These are phyloP conservation scores for Chlamydomonas asymmetrica DNA, from an alignment of 139 green algal genomes.

Conservation along the genomic window DNA sequence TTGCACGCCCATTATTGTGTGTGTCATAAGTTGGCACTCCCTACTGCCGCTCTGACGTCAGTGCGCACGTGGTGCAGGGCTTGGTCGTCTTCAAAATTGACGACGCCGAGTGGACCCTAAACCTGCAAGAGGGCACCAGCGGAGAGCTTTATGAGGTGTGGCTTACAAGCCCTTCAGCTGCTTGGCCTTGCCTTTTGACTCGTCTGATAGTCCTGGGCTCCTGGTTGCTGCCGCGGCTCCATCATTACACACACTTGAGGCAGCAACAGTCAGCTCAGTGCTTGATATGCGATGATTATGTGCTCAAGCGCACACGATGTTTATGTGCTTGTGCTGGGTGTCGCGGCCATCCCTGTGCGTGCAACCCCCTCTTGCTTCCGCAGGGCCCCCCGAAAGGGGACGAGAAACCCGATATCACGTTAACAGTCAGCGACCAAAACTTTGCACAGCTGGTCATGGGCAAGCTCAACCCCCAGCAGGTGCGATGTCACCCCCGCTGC, in stretches of 20 bases:
- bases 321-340: too few relatives aligned
- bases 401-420: slow-evolving; percentile 69
- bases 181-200: too few relatives aligned
- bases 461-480: slow-evolving; percentile 82
- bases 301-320: too few relatives aligned
- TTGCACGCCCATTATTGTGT: background rate
- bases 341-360: too few relatives aligned
- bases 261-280: too few relatives aligned
- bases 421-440: slow-evolving; percentile 72
- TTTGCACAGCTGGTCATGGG: slow-evolving; percentile 81
- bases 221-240: too few relatives aligned
- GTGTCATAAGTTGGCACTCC: background rate
- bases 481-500: slow-evolving; percentile 11
- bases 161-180: background rate
- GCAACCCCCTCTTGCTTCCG: too few relatives aligned
- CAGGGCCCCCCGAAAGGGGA: background rate
- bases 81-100: slow-evolving; percentile 87
- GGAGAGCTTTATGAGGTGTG: slow-evolving; percentile 21
- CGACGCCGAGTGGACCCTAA: slow-evolving; percentile 71
- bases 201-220: too few relatives aligned
- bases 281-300: too few relatives aligned
- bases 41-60: background rate
- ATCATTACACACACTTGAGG: too few relatives aligned
- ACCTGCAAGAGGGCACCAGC: slow-evolving; percentile 60
- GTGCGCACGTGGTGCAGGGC: slow-evolving; percentile 40